These are phyloP conservation scores for Trichoderma sp. DNA, from an alignment of 2,329 filamentous ascomycete species.

Conservation along the genomic window DNA sequence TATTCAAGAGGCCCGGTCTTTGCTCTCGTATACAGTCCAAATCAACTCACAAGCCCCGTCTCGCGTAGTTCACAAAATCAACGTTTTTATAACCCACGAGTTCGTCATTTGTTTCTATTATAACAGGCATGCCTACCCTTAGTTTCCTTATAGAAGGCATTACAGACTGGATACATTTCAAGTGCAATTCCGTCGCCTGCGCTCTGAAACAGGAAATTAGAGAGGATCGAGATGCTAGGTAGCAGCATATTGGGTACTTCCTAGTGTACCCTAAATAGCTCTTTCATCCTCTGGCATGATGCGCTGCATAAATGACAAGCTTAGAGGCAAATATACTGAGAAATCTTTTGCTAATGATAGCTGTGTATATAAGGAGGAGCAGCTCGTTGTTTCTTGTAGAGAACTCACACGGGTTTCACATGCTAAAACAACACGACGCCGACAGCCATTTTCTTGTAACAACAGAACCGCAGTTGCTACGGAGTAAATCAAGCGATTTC, in stretches of 20 bases:
- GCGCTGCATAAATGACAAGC: not conserved
- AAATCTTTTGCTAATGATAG: not conserved
- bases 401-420: not conserved
- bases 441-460: not conserved
- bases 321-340: not conserved
- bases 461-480: not conserved
- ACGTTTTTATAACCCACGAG: not conserved
- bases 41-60: not conserved
- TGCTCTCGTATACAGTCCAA: rapidly evolving
- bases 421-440: not conserved
- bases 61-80: not conserved
- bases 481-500: not conserved
- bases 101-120: not conserved
- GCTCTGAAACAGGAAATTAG: not conserved
- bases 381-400: not conserved
- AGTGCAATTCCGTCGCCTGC: not conserved
- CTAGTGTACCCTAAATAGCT: not conserved
- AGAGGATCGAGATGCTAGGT: not conserved
- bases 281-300: not conserved
- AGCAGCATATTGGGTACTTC: not conserved
- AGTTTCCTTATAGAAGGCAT: not conserved
- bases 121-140: not conserved
- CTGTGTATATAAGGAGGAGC: not conserved
- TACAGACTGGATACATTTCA: not conserved
- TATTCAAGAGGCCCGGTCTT: no score